phyloP scores from a whole-genome alignment of 2,329 filamentous ascomycete species.

The Xylaria multiplex region DNA sequence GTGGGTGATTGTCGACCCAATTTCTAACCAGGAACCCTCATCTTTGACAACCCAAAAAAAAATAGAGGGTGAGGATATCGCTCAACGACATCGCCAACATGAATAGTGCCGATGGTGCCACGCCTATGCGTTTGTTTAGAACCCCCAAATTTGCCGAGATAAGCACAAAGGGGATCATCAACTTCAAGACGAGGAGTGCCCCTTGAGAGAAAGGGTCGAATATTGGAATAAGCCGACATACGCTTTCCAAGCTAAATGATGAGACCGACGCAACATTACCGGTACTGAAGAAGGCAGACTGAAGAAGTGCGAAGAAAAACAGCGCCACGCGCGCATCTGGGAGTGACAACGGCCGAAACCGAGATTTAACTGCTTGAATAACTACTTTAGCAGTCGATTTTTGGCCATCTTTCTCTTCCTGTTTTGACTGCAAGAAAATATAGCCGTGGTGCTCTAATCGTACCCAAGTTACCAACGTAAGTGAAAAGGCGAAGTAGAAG shows the following conservation, averaged over 20 bases:
- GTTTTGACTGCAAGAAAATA: conserved; percentile 51
- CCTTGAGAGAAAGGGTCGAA: conserved; percentile 95
- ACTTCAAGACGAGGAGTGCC: conserved; percentile 84
- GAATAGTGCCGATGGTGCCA: conserved; percentile 89
- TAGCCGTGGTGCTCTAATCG: conserved; percentile 86
- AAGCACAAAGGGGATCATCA: conserved; percentile 91
- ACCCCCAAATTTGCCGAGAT: conserved; percentile 95
- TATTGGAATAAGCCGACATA: conserved; percentile 85
- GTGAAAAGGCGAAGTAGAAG: conserved; percentile 91
- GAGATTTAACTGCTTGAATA: conserved; percentile 38
- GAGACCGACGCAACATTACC: conserved; percentile 95
- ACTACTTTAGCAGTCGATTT: conserved; percentile 38
- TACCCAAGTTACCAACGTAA: conserved; percentile 87
- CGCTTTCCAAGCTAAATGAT: conserved; percentile 91
- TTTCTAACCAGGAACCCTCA: conserved; percentile 96
- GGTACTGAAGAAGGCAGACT: conserved; percentile 96
- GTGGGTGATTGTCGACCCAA: conserved; percentile 95
- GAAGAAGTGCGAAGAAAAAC: conserved; percentile 94
- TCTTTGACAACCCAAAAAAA: conserved; percentile 99
- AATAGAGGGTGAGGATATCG: conserved; percentile 91
- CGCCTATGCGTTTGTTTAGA: conserved; percentile 82
- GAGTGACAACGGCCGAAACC: conserved; percentile 75
- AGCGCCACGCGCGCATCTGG: conserved; percentile 88
- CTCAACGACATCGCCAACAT: conserved; percentile 93
- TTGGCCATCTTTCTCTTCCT: conserved; percentile 35